Base-by-base conservation (phyloP, 2,329 filamentous ascomycete genomes). In the Parastagonospora nodorum region DNA sequence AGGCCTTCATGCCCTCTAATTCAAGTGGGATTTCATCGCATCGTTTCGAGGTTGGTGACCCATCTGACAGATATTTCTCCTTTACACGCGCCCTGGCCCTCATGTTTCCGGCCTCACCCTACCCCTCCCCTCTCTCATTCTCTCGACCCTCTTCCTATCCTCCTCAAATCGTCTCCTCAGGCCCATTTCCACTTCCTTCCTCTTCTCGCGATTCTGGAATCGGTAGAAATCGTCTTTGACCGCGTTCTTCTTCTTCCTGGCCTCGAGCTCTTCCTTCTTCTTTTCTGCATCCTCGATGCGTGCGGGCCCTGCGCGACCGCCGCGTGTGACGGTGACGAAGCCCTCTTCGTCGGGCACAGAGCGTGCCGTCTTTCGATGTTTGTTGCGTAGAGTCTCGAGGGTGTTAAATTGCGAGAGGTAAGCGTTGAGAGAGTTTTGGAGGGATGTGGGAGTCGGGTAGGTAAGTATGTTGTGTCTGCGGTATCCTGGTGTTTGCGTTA, bases 281-380 rank as follows among this genome's bases (percentile, higher is more conserved):
- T 80, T 76, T 64, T 83, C 74, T 38, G 80, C 80, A 67, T 86
- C 91, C 61, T 88, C 88, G 55, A 86, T 82, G 47, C 87, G 83
- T 1, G 89, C 92, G 1, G 90, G 86, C n/a, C 88, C 88, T 6
- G 81, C 81, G 52, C 82, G 81, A 1, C 66, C 89, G 24, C 92
- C 92, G 47, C 89, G 83, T 1, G 87, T 89, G 19, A 99, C 94
- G 3, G 92, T 97, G 42, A 97, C 83, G 71, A 99, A 99, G 2
- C 94, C 94, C 73, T 99, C 94, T 67, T 91, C 92, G 72, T 99
- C 94, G 0, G 93, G 91, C 65, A 91, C 87, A 61, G 88, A 88
- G 53, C 90, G 85, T 54, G 88, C 78, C 48, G 83, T 69, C 76
- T 88, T 68, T 79, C 81, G 76, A 78, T 86, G 58, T 67, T 82